Conservation (phyloP, 2,329 filamentous ascomycete genomes). For the Ceratocystis harringtonii region DNA sequence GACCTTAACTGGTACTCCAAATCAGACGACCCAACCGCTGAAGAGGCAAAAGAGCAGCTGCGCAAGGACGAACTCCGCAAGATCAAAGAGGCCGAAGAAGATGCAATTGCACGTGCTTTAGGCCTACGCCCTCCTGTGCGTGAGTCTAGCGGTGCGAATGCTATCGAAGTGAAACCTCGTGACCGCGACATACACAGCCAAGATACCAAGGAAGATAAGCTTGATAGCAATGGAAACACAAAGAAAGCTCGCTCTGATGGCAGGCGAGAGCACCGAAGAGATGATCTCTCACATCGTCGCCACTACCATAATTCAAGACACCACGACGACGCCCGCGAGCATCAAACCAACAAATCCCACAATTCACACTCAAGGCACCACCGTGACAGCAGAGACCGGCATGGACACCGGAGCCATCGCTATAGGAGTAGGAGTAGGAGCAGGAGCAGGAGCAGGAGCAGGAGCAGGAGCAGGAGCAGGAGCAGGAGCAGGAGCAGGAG, state of each 20-base stretch:
- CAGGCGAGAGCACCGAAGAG: not conserved
- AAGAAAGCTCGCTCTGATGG: not conserved
- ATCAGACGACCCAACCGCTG: conserved; percentile 31
- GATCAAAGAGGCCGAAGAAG: conserved; percentile 84
- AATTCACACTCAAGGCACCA: not conserved
- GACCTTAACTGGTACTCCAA: conserved; percentile 52
- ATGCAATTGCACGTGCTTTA: conserved; percentile 70
- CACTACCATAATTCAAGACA: not conserved
- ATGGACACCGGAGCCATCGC: not conserved
- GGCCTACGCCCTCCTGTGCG: conserved; percentile 57
- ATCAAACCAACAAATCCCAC: not conserved
- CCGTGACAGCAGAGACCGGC: not conserved
- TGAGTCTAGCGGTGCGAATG: conserved; percentile 48
- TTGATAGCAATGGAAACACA: not conserved
- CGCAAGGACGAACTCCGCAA: conserved; percentile 62
- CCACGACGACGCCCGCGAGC: not conserved
- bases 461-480: not conserved
- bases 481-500: not conserved
- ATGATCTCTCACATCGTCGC: conserved; percentile 1
- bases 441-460: not conserved
- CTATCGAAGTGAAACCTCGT: conserved; percentile 39
- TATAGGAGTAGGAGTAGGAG: not conserved
- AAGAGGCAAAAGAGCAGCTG: conserved; percentile 38
- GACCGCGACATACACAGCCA: not conserved
- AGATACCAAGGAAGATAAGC: not conserved